Evolutionary conservation across 257 asterid genomes (phyloP).

Genomic region (Solanum sejunctum): DNA sequence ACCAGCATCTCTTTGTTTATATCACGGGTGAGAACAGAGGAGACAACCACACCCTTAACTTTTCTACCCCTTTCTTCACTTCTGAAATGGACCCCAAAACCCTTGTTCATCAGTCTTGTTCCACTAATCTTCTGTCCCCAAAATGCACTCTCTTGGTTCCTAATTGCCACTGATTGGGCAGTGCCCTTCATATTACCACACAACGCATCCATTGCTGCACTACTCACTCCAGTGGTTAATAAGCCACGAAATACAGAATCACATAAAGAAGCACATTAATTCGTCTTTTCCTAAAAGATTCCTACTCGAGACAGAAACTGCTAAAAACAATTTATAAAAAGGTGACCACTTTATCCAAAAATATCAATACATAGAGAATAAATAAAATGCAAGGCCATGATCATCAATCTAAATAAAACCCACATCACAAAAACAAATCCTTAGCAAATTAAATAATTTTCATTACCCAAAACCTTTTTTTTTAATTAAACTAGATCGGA

Average conservation of each 20-base stretch:
- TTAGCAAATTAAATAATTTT: not conserved
- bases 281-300: slow-evolving; percentile 12
- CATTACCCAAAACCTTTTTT: not conserved
- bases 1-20: slow-evolving; percentile 54
- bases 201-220: slow-evolving; percentile 41
- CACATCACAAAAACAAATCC: not conserved
- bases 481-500: not conserved
- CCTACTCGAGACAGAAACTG: not conserved
- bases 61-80: slow-evolving; percentile 13
- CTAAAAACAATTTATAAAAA: slow-evolving; percentile 2
- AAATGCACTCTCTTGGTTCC: slow-evolving; percentile 15
- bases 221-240: not conserved
- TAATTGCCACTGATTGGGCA: slow-evolving; percentile 16
- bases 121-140: slow-evolving; percentile 37
- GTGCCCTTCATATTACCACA: slow-evolving; percentile 39
- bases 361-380: not conserved
- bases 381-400: not conserved
- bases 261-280: not conserved
- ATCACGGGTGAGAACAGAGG: slow-evolving; percentile 58
- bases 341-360: not conserved
- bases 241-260: not conserved
- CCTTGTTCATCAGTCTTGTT: slow-evolving; percentile 12
- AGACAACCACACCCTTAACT: slow-evolving; percentile 43
- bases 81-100: slow-evolving; percentile 13
- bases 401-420: not conserved